Evolutionary conservation across 371 early-diverging fungal genomes (phyloP), one percentile per base, ranked within the genome.

Genomic region (Lichtheimia ramosa): DNA sequence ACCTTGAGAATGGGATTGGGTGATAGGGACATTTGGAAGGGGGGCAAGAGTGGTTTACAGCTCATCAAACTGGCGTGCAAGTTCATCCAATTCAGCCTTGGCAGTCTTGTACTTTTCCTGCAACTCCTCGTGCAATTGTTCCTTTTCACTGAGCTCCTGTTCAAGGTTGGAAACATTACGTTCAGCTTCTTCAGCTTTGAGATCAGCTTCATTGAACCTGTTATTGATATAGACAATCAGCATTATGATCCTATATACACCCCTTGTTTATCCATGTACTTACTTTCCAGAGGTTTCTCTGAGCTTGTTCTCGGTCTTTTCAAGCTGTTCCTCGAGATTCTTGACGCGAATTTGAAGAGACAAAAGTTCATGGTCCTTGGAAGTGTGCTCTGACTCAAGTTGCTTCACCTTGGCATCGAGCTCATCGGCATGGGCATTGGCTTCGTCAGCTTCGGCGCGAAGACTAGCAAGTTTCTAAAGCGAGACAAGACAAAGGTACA

Each of bases 61-160:
- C 24, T 88, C 90, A 27, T 89, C 91, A 59, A 92, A 82, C 48
- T 82, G 78, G 69, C 84, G 85, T 60, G 89, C 72, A 60, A 90
- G 82, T 49, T 86, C 85, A 39, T 93, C 93, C 58, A 90, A 76
- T 68, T 93, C 92, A 49, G 70, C 52, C 85, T 91, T 90, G 71
- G 79, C 70, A 24, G 69, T 61, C 40, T 72, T 69, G 71, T 81
- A 84, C 72, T 91, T 88, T 41, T 81, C 82, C 54, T 67, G 60
- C 42, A 85, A 67, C 28, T 87, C 87, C 59, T 91, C 88, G 68
- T 87, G 68, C 65, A 76, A 73, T 60, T 66, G 66, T 65, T 93
- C 92, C 59, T 83, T 77, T 21, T 83, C 83, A 43, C 70, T 76
- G 57, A 79, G 71, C 62, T 91, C 88, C 57, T 74, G 68, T 69